Conservation (phyloP, 495 filamentous ascomycete species). For the Neurospora cerealis region DNA sequence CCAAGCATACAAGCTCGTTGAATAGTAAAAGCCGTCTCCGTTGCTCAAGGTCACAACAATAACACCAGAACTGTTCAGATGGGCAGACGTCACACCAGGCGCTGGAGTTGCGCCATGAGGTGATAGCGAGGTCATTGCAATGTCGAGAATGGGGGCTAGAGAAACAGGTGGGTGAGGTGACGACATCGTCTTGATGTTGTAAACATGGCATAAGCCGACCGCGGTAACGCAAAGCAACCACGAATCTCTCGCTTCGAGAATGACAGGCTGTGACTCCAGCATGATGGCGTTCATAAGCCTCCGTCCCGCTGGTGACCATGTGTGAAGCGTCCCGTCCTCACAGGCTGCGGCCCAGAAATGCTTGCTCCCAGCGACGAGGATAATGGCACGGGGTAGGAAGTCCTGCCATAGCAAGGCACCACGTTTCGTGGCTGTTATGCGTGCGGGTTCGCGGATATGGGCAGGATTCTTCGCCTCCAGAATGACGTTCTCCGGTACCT, state of each 20-base stretch:
- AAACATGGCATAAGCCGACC: slow-evolving; percentile 83
- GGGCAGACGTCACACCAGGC: slow-evolving; percentile 78
- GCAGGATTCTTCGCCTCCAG: slow-evolving; percentile 44
- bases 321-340: slow-evolving; percentile 86
- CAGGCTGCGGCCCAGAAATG: slow-evolving; percentile 87
- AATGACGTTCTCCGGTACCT: slow-evolving; percentile 45
- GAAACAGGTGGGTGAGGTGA: slow-evolving; percentile 86
- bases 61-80: slow-evolving; percentile 75
- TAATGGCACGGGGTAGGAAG: slow-evolving; percentile 70
- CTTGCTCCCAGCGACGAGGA: slow-evolving; percentile 80
- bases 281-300: slow-evolving; percentile 74
- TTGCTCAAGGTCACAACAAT: slow-evolving; percentile 81
- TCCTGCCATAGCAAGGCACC: slow-evolving; percentile 89
- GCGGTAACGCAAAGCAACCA: slow-evolving; percentile 85
- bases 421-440: slow-evolving; percentile 69
- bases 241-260: slow-evolving; percentile 79
- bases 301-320: slow-evolving; percentile 92
- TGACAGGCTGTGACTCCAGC: slow-evolving; percentile 85
- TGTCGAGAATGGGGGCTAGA: slow-evolving; percentile 80
- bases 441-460: slow-evolving; percentile 65
- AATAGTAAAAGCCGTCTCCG: slow-evolving; percentile 88
- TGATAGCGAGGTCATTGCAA: slow-evolving; percentile 55
- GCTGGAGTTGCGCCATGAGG: slow-evolving; percentile 59
- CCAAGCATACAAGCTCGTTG: slow-evolving; percentile 75
- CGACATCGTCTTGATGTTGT: slow-evolving; percentile 79